These are phyloP conservation scores for Solanum hybrid DNA, from an alignment of 305 asterid species.

Conservation along the genomic window DNA sequence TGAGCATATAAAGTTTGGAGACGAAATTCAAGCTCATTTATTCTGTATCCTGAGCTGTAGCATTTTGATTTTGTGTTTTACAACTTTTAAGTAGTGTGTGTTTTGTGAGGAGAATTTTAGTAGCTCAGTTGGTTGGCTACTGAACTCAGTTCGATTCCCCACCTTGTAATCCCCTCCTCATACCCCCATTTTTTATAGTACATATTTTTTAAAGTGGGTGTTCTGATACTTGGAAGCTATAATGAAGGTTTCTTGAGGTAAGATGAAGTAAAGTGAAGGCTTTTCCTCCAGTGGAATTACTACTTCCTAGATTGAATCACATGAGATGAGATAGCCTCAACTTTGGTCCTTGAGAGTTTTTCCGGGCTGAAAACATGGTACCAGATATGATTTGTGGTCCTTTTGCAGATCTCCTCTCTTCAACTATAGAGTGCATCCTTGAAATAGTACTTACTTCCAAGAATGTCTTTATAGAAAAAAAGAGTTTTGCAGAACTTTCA, in stretches of 20 bases:
- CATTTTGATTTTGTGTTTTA: neutral
- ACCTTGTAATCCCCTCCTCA: neutral
- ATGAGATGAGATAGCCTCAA: conserved; percentile 6
- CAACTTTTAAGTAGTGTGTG: neutral
- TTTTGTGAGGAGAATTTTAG: neutral
- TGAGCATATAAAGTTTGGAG: neutral
- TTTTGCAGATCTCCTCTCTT: conserved; percentile 19
- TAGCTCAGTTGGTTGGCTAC: neutral
- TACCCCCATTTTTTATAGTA: neutral
- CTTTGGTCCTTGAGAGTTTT: neutral
- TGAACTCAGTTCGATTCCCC: neutral
- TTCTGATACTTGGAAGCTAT: neutral
- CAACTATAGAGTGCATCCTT: conserved; percentile 29
- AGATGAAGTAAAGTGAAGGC: neutral
- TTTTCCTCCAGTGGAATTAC: neutral
- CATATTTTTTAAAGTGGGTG: neutral
- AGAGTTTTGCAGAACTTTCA: conserved; percentile 38
- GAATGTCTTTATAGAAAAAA: conserved; percentile 29
- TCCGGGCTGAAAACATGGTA: conserved; percentile 19
- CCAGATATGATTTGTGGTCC: conserved; percentile 25
- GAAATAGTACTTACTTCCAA: conserved; percentile 27
- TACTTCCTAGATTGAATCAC: conserved; percentile 1
- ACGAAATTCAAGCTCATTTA: neutral
- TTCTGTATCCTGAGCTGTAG: neutral
- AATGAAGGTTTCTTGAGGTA: neutral